A percentile compares a stretch with the other conserved stretches of the same genome.
Conservation (phyloP, 805 yeast genomes). For the Metschnikowia proteae region DNA sequence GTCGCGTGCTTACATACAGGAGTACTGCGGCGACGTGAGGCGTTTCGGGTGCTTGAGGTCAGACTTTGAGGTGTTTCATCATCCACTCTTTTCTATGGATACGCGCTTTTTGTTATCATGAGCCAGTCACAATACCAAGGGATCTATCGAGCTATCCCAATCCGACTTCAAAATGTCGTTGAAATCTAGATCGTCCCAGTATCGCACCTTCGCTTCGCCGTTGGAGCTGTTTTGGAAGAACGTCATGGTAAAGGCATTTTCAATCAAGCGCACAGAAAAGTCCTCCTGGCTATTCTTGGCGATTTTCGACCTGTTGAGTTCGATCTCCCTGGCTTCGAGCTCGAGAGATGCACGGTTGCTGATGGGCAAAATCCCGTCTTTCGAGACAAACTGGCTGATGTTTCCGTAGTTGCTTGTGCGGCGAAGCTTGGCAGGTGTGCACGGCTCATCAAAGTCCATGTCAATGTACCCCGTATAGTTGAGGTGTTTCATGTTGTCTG, state of each 20-base stretch:
- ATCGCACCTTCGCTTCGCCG: conserved; percentile 2
- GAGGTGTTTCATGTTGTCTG: conserved; percentile 1
- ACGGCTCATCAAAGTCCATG: conserved; percentile 8
- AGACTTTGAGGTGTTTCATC: too few relatives aligned
- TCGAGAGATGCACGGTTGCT: conserved; percentile 15
- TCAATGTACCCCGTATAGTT: conserved; percentile 7
- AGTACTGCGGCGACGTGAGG: too few relatives aligned
- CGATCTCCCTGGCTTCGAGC: conserved; percentile 15
- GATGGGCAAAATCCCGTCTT: conserved; percentile 13
- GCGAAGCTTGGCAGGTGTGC: conserved; percentile 8
- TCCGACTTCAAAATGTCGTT: conserved; percentile 10
- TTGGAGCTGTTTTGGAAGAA: conserved; percentile 7
- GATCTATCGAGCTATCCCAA: conserved; percentile 1
- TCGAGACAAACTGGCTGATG: conserved; percentile 9
- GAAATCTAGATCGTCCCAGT: conserved; percentile 17
- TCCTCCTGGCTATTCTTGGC: conserved; percentile 2
- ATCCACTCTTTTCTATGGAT: too few relatives aligned
- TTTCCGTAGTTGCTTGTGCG: conserved; percentile 14
- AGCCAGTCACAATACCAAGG: conserved; percentile 5
- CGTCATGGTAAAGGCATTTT: conserved; percentile 16
- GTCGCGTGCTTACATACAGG: too few relatives aligned
- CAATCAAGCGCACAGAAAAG: conserved; percentile 13
- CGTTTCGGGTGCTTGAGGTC: too few relatives aligned
- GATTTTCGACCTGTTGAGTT: conserved; percentile 3
- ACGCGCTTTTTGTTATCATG: not conserved